Percentiles rank a stretch among this genome's conserved stretches.
Evolutionary conservation across 495 filamentous ascomycete species (phyloP).

Genomic region (Xylaria bambusicola): DNA sequence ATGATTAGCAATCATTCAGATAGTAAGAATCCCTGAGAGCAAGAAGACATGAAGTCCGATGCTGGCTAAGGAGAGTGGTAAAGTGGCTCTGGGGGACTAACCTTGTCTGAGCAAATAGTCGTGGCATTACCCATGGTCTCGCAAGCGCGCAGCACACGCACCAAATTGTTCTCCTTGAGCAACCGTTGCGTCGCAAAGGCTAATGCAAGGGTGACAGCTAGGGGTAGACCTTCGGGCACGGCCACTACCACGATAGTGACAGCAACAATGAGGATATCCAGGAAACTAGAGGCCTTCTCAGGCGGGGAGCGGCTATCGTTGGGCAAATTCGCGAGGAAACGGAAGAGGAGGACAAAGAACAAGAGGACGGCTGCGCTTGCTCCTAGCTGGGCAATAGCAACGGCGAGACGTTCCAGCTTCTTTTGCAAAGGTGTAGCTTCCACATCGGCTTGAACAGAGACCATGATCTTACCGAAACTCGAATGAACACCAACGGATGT

Average conservation of each 20-base stretch:
- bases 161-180: slow-evolving; percentile 80
- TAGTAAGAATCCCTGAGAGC: too few species aligned
- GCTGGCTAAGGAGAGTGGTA: too few species aligned
- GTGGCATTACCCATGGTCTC: slow-evolving; percentile 90
- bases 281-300: slow-evolving; percentile 71
- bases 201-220: slow-evolving; percentile 79
- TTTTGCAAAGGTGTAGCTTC: slow-evolving; percentile 78
- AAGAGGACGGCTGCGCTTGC: slow-evolving; percentile 67
- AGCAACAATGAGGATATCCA: slow-evolving; percentile 79
- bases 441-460: slow-evolving; percentile 75
- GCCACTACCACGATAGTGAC: slow-evolving; percentile 83
- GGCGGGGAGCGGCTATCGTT: slow-evolving; percentile 45
- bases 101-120: slow-evolving; percentile 84
- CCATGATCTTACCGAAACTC: slow-evolving; percentile 77
- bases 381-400: slow-evolving; percentile 78
- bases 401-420: slow-evolving; percentile 73
- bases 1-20: too few species aligned
- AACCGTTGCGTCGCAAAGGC: slow-evolving; percentile 80
- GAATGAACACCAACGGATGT: slow-evolving; percentile 74
- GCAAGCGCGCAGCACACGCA: slow-evolving; percentile 73
- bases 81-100: too few species aligned
- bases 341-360: slow-evolving; percentile 72
- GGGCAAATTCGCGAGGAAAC: slow-evolving; percentile 67
- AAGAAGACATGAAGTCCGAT: too few species aligned
- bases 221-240: slow-evolving; percentile 78